Evolutionary conservation across 2,329 filamentous ascomycete genomes (phyloP).

Genomic region (Pestalotiopsis fici): DNA sequence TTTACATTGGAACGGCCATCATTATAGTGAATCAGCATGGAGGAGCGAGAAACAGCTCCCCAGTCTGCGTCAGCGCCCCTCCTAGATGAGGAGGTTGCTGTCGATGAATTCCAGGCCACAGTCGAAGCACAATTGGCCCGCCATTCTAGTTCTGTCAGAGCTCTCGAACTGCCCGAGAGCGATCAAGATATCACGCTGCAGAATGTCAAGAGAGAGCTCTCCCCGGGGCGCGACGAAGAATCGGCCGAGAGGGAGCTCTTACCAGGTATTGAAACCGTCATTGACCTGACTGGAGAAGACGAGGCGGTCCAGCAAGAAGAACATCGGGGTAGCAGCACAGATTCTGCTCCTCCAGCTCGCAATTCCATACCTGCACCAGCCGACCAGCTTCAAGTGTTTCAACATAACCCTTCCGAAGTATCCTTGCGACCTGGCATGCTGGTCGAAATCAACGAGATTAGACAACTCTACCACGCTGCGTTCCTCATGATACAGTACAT

Average conservation of each 20-base stretch:
- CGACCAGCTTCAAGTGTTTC: background rate
- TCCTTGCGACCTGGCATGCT: background rate
- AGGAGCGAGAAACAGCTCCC: background rate
- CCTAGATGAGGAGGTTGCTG: background rate
- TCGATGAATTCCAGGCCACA: background rate
- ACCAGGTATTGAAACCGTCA: background rate
- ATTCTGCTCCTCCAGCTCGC: background rate
- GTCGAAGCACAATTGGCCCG: background rate
- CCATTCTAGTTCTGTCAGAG: too few species aligned
- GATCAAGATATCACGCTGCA: background rate
- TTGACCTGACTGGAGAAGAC: constrained; percentile 6
- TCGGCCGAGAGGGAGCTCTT: background rate
- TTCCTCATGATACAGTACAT: constrained; percentile 26
- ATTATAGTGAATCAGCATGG: background rate
- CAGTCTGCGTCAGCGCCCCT: background rate
- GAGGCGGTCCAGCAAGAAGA: background rate
- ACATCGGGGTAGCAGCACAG: too few species aligned
- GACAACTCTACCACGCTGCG: background rate
- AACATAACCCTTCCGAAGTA: background rate
- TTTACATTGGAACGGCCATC: background rate
- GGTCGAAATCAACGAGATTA: background rate
- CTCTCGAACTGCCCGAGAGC: background rate
- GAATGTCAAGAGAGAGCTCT: background rate
- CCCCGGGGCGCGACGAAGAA: background rate
- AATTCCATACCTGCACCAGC: background rate